Evolutionary conservation across 2,329 filamentous ascomycete genomes (phyloP), one percentile per base, ranked within the genome.

Genomic region (Cryphonectria nitschkei): DNA sequence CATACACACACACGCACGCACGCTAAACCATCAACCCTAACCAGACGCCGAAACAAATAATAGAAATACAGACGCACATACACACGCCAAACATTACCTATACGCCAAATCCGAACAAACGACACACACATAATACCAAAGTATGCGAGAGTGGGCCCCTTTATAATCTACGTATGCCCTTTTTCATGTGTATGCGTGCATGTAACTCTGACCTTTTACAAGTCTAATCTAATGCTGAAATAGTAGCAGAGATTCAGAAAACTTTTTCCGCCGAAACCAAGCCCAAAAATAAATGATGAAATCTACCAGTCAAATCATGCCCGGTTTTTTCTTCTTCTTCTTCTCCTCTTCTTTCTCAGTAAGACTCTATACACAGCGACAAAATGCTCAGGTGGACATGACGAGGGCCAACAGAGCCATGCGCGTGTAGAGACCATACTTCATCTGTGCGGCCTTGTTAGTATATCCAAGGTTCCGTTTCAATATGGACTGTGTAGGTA

Each of bases 361-460:
- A 22, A 46, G 62, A 62, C 50, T 70, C 67, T 54, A 61, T 73
- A 67, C 73, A 69, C 70, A 70, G 66, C 62, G 39, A 52, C 43
- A 66, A 70, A 66, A 60, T 72, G 69, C 65, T 77, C 68, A 81
- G 70, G 75, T 76, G 34, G 84, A 90, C 92, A 99, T 92, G 81
- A 98, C 93, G 81, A 98, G 86, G 75, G 96, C 96, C 81, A 99
- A 87, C 84, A 99, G 84, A 76, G 96, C 96, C 96, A 99, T 99
- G 81, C 96, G 92, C 82, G 93, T 97, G 87, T 98, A 98, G 77
- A 99, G 89, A 77, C 96, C 96, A 84, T 98, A 98, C 83, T 92
- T 90, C 95, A 98, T 98, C 95, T 98, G 78, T 71, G 73, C 6
- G 32, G 26, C 34, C 37, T 0, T 71, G 67, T 68, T 58, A 69